Evolutionary conservation across 164 flowering plant genomes (phyloP).

Genomic region (Aristolochia fimbriata): DNA sequence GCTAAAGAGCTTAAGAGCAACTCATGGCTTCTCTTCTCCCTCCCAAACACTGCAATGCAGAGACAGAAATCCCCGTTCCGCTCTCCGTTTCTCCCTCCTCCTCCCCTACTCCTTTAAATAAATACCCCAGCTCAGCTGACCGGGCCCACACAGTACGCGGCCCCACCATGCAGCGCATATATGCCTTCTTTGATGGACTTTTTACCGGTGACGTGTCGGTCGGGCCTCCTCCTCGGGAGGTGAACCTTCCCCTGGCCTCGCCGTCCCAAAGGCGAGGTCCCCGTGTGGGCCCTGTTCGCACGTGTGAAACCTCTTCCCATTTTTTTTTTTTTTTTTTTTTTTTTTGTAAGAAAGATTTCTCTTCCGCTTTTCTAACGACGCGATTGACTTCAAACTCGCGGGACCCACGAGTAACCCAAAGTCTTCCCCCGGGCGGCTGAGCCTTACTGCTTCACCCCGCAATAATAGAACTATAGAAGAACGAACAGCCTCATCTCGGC

Average conservation of each 20-base stretch:
- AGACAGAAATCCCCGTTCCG: not conserved
- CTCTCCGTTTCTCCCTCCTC: too few species aligned
- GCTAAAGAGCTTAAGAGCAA: not conserved
- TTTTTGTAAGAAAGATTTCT: too few species aligned
- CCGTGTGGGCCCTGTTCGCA: not conserved
- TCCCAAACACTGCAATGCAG: not conserved
- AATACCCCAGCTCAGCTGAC: not conserved
- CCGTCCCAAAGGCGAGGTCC: conserved; percentile 3
- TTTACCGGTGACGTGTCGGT: conserved; percentile 21
- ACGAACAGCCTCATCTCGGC: too few species aligned
- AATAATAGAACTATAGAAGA: too few species aligned
- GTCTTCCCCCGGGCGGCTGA: too few species aligned
- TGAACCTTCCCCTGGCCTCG: conserved; percentile 5
- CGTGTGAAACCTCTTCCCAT: not conserved
- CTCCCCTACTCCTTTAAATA: not conserved
- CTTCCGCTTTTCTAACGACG: too few species aligned
- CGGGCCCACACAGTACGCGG: not conserved
- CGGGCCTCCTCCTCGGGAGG: not conserved
- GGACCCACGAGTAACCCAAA: too few species aligned
- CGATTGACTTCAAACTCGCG: too few species aligned
- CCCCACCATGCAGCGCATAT: not conserved
- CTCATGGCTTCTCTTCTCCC: not conserved
- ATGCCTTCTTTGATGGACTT: not conserved
- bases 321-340: not conserved
- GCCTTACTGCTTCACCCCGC: too few species aligned